Percentiles rank a stretch among this genome's conserved stretches.
Evolutionary conservation across 306 rosid genomes (phyloP).

Genomic region (Cucurbita ficifolia): DNA sequence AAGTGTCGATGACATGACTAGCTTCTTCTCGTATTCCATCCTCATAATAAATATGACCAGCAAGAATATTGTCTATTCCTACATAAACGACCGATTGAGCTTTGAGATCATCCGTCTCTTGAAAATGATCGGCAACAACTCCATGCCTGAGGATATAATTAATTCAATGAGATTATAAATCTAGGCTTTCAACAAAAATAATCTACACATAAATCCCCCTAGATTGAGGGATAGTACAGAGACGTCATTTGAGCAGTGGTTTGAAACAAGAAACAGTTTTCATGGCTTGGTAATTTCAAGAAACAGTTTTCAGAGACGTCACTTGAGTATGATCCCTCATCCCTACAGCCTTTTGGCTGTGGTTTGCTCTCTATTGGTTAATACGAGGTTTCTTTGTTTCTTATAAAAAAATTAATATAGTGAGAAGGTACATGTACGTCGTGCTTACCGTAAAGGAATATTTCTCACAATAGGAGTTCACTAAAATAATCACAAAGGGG

Average conservation of each 20-base stretch:
- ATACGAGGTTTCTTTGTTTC: not conserved
- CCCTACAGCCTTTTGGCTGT: not conserved
- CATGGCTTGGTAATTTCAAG: not conserved
- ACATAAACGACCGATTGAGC: conserved; percentile 73
- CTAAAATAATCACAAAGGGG: too few species aligned
- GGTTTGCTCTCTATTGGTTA: not conserved
- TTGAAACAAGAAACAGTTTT: not conserved
- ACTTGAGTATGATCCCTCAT: not conserved
- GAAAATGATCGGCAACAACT: conserved; percentile 26
- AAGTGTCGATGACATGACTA: conserved; percentile 37
- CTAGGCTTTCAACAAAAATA: not conserved
- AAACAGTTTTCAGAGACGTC: not conserved
- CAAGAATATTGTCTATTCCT: conserved; percentile 56
- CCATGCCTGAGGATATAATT: conserved; percentile 48
- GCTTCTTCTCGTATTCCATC: conserved; percentile 91
- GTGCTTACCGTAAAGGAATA: too few species aligned
- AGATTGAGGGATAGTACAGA: not conserved
- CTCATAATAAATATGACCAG: conserved; percentile 68
- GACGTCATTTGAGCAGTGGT: not conserved
- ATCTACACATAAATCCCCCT: not conserved
- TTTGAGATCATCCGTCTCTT: conserved; percentile 32
- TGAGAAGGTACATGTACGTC: too few species aligned
- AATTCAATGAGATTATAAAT: not conserved
- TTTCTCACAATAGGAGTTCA: too few species aligned
- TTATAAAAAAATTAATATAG: too few species aligned